Evolutionary conservation across 345 rosid genomes (phyloP).

Genomic region (Angophora floribunda): DNA sequence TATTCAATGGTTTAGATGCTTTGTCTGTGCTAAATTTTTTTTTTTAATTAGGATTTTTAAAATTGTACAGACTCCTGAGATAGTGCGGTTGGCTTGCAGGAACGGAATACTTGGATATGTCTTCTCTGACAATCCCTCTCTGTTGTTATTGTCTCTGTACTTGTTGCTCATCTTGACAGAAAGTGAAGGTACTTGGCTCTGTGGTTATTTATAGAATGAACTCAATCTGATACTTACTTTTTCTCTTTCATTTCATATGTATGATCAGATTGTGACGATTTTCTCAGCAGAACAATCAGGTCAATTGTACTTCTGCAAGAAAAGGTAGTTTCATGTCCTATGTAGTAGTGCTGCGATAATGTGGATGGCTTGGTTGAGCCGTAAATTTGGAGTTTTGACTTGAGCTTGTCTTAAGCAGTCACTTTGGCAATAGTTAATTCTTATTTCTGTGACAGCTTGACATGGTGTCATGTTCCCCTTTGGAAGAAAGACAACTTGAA

Average conservation of each 20-base stretch:
- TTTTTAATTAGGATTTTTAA: not conserved
- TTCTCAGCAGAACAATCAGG: conserved; percentile 11
- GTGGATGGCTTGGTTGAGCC: not conserved
- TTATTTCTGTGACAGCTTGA: not conserved
- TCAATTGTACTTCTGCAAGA: conserved; percentile 11
- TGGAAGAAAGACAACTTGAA: not conserved
- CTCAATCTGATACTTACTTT: not conserved
- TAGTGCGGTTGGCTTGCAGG: conserved; percentile 18
- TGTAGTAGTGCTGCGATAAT: not conserved
- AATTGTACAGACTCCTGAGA: not conserved
- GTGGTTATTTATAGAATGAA: not conserved
- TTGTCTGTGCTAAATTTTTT: not conserved
- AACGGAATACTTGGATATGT: conserved; percentile 25
- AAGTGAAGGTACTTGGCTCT: conserved; percentile 33
- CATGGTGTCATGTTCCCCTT: not conserved
- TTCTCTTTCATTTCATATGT: not conserved
- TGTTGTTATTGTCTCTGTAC: conserved; percentile 36
- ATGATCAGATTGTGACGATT: conserved; percentile 26
- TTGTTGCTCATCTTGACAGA: conserved; percentile 38
- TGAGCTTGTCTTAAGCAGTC: not conserved
- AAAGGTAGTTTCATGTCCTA: conserved; percentile 17
- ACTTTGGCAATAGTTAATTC: not conserved
- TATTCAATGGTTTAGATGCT: not conserved
- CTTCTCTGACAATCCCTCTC: conserved; percentile 32
- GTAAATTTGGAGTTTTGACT: not conserved